Percentiles rank a stretch among this genome's conserved stretches.
Conservation (phyloP, 306 rosid genomes). For the Coriaria nepalensis region DNA sequence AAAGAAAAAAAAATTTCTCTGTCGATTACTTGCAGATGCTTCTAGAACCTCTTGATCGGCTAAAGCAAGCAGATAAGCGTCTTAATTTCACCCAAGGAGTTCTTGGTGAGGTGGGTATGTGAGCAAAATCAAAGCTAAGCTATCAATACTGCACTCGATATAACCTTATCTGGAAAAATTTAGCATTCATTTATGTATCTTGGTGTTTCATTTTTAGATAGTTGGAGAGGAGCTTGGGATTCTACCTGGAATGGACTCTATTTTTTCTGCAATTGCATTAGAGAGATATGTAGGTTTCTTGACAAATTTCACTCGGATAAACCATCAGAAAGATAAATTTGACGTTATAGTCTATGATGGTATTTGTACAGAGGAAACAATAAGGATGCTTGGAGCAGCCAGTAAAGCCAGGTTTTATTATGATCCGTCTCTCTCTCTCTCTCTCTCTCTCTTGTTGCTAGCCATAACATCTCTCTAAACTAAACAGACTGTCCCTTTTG, state of each 20-base stretch:
- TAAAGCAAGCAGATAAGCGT: constrained; percentile 75
- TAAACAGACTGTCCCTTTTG: constrained; percentile 61
- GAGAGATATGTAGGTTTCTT: constrained; percentile 56
- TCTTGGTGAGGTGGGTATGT: constrained; percentile 91
- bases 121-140: neutral
- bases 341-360: constrained; percentile 81
- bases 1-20: constrained; percentile 6
- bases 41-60: constrained; percentile 63
- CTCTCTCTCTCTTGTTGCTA: constrained; percentile 7
- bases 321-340: constrained; percentile 33
- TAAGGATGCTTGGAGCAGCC: constrained; percentile 61
- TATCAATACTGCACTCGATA: too few species aligned
- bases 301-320: constrained; percentile 26
- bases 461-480: constrained; percentile 9
- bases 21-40: constrained; percentile 46
- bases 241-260: constrained; percentile 86
- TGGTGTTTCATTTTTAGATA: constrained; percentile 29
- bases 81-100: constrained; percentile 79
- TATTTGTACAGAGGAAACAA: constrained; percentile 61
- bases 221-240: constrained; percentile 97
- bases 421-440: constrained; percentile 10
- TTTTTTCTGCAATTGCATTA: constrained; percentile 44
- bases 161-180: too few species aligned
- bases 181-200: neutral
- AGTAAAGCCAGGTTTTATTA: constrained; percentile 66